These are phyloP conservation scores for Nosema muscidifuracis DNA, from an alignment of 371 early-diverging fungal species.

Conservation along the genomic window DNA sequence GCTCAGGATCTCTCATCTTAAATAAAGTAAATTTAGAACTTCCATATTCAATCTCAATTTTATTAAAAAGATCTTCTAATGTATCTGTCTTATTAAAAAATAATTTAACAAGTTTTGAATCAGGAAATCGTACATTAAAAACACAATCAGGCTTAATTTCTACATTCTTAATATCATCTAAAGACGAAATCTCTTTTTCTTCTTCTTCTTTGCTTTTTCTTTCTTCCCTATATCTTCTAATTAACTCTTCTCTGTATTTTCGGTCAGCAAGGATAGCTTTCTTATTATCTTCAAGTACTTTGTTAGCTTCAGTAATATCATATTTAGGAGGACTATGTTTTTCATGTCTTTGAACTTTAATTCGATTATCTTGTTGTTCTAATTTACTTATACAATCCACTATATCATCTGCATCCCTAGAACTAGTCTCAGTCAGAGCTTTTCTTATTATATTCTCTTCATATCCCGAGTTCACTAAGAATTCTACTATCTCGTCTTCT, in stretches of 20 bases:
- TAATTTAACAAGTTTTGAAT: constrained; percentile 16
- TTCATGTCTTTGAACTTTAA: constrained; percentile 2
- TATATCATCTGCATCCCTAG: constrained; percentile 16
- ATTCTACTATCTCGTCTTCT: constrained; percentile 20
- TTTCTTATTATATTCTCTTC: constrained; percentile 3
- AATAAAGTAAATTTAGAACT: constrained; percentile 12
- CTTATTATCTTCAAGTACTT: constrained; percentile 14
- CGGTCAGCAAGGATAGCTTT: constrained; percentile 16
- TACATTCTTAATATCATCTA: constrained; percentile 10
- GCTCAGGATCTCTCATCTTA: constrained; percentile 2
- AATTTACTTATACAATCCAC: constrained; percentile 22
- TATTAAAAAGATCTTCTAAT: constrained; percentile 17
- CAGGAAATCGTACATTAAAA: constrained; percentile 24
- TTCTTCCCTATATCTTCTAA: constrained; percentile 25
- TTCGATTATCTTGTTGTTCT: neutral
- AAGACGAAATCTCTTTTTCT: neutral
- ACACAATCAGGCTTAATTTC: constrained; percentile 27
- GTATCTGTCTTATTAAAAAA: constrained; percentile 21
- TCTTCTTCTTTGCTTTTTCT: constrained; percentile 9
- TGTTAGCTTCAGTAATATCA: constrained; percentile 2
- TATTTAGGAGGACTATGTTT: neutral
- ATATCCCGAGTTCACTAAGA: constrained; percentile 20
- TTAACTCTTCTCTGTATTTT: constrained; percentile 22
- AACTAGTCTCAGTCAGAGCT: constrained; percentile 19
- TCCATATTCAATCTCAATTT: constrained; percentile 6